Conservation (phyloP, 805 yeast genomes). For the Pichia paraexigua region DNA sequence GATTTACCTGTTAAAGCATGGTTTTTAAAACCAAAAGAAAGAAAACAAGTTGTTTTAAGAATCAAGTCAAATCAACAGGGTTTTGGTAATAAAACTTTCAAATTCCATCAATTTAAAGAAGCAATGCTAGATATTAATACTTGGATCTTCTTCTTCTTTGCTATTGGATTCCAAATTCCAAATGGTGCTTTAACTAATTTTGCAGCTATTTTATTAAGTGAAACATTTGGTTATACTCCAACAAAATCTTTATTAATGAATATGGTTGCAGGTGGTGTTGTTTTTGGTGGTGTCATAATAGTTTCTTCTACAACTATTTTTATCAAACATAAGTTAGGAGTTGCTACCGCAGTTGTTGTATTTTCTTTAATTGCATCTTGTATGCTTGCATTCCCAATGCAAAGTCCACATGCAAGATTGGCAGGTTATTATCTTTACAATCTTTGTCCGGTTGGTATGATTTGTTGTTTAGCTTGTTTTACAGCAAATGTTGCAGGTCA, state of each 20-base stretch:
- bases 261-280: constrained; percentile 32
- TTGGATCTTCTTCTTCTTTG: constrained; percentile 27
- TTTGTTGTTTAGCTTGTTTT: constrained; percentile 17
- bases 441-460: constrained; percentile 16
- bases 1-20: constrained; percentile 42
- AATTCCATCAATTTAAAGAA: constrained; percentile 37
- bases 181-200: constrained; percentile 11
- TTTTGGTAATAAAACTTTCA: constrained; percentile 35
- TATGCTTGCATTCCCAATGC: constrained; percentile 7
- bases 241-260: constrained; percentile 15
- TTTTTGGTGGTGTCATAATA: constrained; percentile 22
- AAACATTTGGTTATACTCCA: constrained; percentile 9
- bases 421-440: constrained; percentile 7
- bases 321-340: neutral
- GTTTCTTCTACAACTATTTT: neutral
- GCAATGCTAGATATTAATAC: constrained; percentile 36
- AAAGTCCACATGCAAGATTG: constrained; percentile 3
- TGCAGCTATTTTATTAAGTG: constrained; percentile 6
- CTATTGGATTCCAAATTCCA: constrained; percentile 23
- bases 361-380: constrained; percentile 3
- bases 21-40: constrained; percentile 32
- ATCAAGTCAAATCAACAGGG: constrained; percentile 27
- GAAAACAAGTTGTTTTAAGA: constrained; percentile 34
- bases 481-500: constrained; percentile 36
- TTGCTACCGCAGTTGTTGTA: constrained; percentile 1